Evolutionary conservation across 1,284 basidiomycete genomes (phyloP).

Genomic region (Trichosporon sp.): DNA sequence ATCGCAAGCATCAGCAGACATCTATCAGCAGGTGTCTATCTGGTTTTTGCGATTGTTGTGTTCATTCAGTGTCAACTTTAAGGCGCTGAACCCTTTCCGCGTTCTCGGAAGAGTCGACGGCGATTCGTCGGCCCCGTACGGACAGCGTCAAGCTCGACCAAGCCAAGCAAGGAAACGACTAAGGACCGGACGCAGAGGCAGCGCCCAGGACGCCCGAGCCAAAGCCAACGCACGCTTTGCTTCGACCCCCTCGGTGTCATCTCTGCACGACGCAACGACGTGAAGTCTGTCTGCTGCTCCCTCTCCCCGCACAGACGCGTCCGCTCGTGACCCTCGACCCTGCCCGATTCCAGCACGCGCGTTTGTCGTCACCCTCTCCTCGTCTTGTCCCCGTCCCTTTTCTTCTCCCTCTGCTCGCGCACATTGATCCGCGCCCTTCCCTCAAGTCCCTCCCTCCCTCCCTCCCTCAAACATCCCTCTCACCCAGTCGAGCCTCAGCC

Average conservation of each 20-base stretch:
- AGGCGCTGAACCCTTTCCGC: neutral
- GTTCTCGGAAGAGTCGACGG: neutral
- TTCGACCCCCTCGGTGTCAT: neutral
- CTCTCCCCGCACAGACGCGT: slow-evolving; percentile 1
- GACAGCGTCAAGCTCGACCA: neutral
- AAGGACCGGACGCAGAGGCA: no score
- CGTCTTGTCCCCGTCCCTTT: neutral
- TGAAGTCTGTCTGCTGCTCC: neutral
- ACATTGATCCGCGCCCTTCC: neutral
- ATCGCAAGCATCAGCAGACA: neutral
- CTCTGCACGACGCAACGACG: neutral
- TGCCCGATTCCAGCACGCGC: slow-evolving; percentile 3
- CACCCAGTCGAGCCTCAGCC: neutral
- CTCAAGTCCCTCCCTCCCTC: neutral
- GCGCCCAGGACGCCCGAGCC: no score
- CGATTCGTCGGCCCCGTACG: neutral
- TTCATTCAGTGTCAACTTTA: slow-evolving; percentile 2
- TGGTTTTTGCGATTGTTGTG: neutral
- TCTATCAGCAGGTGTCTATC: neutral
- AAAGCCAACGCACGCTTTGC: neutral
- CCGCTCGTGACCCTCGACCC: neutral
- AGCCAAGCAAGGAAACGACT: neutral
- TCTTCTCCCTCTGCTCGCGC: neutral
- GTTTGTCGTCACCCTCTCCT: neutral
- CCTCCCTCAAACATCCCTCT: neutral